phyloP scores from a whole-genome alignment of 345 rosid species.

The Pugionium dolabratum region DNA sequence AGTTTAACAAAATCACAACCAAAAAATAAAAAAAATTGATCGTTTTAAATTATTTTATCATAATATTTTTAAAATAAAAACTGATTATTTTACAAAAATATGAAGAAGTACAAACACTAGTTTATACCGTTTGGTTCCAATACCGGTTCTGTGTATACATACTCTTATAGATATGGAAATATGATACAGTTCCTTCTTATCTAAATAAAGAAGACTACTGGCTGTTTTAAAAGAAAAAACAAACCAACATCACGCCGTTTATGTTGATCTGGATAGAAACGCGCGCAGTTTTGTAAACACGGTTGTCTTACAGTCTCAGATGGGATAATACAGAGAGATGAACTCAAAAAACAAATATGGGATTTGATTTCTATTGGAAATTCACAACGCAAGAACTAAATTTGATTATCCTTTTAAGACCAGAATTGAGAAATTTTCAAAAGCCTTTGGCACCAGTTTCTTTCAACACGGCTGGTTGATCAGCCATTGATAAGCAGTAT shows the following conservation, averaged over 20 bases:
- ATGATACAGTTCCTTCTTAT: background rate
- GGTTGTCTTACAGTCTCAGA: background rate
- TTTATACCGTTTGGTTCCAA: too few species aligned
- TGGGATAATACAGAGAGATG: background rate
- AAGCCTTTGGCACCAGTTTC: conserved; percentile 60
- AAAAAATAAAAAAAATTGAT: too few species aligned
- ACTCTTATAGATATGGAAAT: too few species aligned
- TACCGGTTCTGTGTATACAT: too few species aligned
- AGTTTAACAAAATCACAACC: too few species aligned
- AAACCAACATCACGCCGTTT: conserved; percentile 1
- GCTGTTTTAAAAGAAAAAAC: background rate
- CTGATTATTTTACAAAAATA: too few species aligned
- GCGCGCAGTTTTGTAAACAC: conserved; percentile 1
- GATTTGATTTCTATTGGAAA: background rate
- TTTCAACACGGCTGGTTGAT: conserved; percentile 56
- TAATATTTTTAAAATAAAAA: too few species aligned
- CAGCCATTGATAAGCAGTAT: conserved; percentile 75
- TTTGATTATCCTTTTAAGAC: background rate
- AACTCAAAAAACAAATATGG: background rate
- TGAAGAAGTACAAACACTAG: too few species aligned
- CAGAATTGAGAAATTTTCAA: conserved; percentile 17
- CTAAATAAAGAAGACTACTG: background rate
- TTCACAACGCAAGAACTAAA: background rate
- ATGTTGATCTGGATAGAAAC: background rate
- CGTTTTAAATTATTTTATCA: too few species aligned